A percentile compares a stretch with the other conserved stretches of the same genome.
These are phyloP conservation scores for Colletotrichum incanum DNA, from an alignment of 2,329 filamentous ascomycete species.

Conservation along the genomic window DNA sequence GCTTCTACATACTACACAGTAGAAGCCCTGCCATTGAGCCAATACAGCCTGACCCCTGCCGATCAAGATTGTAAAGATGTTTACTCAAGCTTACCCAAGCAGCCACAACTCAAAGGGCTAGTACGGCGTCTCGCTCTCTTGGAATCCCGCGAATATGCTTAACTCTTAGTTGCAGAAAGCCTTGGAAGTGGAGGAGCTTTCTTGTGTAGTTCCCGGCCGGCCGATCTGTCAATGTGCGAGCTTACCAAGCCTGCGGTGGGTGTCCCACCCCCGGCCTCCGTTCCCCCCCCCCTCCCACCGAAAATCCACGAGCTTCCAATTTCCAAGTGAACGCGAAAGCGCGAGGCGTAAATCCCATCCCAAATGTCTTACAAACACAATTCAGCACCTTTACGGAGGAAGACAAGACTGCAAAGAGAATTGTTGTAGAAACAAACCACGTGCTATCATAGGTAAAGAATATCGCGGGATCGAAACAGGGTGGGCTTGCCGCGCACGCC, in stretches of 20 bases:
- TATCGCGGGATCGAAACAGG: not conserved
- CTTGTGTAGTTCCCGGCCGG: not conserved
- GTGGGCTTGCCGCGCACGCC: not conserved
- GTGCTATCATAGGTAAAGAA: not conserved
- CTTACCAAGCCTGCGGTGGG: conserved; percentile 22
- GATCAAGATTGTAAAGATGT: not conserved
- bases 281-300: not conserved
- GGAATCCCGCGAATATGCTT: not conserved
- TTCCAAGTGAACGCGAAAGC: not conserved
- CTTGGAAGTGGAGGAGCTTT: not conserved
- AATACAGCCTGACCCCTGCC: not conserved
- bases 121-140: not conserved
- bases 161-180: not conserved
- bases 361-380: not conserved
- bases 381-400: not conserved
- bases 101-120: not conserved
- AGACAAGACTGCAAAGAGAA: not conserved
- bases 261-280: not conserved
- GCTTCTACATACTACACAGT: not conserved
- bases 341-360: not conserved
- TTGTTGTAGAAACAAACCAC: not conserved
- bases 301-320: conserved; percentile 24
- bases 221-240: not conserved
- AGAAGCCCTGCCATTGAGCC: not conserved
- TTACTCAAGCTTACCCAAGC: not conserved